A percentile compares a stretch with the other conserved stretches of the same genome.
These are phyloP conservation scores for Thelonectria olida DNA, from an alignment of 2,329 filamentous ascomycete genomes.

Conservation along the genomic window DNA sequence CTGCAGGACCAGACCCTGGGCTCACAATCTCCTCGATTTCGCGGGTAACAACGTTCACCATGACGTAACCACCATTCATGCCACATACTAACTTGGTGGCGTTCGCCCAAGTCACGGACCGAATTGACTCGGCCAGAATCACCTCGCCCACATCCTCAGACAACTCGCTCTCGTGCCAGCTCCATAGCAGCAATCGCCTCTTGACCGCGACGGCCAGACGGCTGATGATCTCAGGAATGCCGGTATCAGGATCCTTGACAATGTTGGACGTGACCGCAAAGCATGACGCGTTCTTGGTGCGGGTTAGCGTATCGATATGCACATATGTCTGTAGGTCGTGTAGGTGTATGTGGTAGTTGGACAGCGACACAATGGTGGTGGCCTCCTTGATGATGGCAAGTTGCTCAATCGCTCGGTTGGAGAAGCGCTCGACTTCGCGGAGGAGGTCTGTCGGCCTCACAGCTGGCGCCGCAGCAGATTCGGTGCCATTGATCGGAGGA, in stretches of 20 bases:
- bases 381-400: constrained; percentile 96
- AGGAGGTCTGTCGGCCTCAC: constrained; percentile 80
- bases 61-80: constrained; percentile 89
- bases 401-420: constrained; percentile 88
- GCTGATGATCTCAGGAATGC: constrained; percentile 92
- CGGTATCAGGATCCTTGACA: constrained; percentile 85
- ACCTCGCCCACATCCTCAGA: constrained; percentile 79
- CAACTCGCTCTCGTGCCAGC: constrained; percentile 95
- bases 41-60: constrained; percentile 83
- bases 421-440: constrained; percentile 94
- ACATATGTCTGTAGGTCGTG: constrained; percentile 89
- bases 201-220: constrained; percentile 93
- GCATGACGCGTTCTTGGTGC: constrained; percentile 86
- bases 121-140: constrained; percentile 81
- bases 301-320: constrained; percentile 79
- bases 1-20: constrained; percentile 73
- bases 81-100: constrained; percentile 89
- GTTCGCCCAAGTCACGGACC: constrained; percentile 90
- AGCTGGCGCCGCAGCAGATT: constrained; percentile 41
- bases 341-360: constrained; percentile 88
- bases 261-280: constrained; percentile 98
- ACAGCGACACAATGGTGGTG: constrained; percentile 88
- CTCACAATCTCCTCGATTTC: constrained; percentile 82
- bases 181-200: constrained; percentile 88
- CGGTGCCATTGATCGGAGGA: constrained; percentile 42